Evolutionary conservation across 192 early-diverging fungal species (phyloP), one percentile per base, ranked within the genome.

Genomic region (Umbelopsis sp.): DNA sequence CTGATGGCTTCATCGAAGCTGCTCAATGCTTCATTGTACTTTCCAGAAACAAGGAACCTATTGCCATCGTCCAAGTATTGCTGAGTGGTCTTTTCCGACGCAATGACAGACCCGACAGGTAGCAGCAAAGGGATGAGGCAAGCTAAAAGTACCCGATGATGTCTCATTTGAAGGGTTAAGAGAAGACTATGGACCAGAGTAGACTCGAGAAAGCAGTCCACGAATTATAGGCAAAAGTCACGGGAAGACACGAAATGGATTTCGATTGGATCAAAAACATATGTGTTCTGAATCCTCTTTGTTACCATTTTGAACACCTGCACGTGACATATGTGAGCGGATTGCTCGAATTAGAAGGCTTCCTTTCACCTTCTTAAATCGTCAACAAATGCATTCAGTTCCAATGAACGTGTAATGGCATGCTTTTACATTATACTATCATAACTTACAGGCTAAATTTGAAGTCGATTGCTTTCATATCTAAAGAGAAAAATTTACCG

Each of bases 1-100:
- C 85, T 77, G 30, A 92, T 88, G 21, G 90, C 90, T 35, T 81
- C 81, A 71, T 92, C 89, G 58, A 80, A 92, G 45, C 77, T 83
- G 18, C 79, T 74, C 22, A 92, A 67, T 8, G 90, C 90, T 18
- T 87, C 84, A 55, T 90, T 88, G 72, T 78, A 84, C 44, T 82
- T 71, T 3, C 84, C 81, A 68, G 65, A 69, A 52, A 50, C 69
- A 21, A 83, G 81, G 22, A 52, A 77, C 35, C 33, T 45, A 13
- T 73, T 82, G 41, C 79, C 85, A 46, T 86, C 76, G 48, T 77
- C 75, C 46, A 86, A 20, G 53, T 74, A 80, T 70, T 83, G 71
- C 48, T 83, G 74, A 15, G 80, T 71, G 11, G 72, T 81, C 37
- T 79, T 68, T 6, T 74, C 67, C 12, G 64, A 61, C 48, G 47